Conservation (phyloP, 2,329 filamentous ascomycete species). For the Cadophora sp. region DNA sequence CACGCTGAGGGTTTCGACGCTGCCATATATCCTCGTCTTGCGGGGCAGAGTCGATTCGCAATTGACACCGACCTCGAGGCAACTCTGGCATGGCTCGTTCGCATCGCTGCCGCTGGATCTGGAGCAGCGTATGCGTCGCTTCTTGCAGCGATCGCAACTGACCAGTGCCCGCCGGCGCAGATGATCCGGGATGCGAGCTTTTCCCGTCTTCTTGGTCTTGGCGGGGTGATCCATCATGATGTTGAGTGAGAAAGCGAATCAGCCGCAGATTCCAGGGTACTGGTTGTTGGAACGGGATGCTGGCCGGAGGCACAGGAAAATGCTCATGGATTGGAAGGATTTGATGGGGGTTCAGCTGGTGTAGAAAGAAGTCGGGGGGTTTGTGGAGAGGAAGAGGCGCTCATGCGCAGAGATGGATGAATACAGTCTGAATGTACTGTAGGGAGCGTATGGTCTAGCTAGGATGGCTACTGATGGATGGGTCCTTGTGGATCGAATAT, state of each 20-base stretch:
- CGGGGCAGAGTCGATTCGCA: constrained; percentile 52
- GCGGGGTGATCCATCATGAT: constrained; percentile 21
- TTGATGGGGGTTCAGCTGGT: background rate
- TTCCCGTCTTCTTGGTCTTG: constrained; percentile 40
- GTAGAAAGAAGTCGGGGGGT: background rate
- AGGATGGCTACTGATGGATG: background rate
- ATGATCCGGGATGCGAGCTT: constrained; percentile 46
- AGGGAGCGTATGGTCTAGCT: background rate
- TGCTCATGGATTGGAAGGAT: constrained; percentile 4
- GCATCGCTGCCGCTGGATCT: constrained; percentile 38
- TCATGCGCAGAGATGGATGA: constrained; percentile 2
- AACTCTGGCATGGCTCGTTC: constrained; percentile 48
- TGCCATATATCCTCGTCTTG: constrained; percentile 53
- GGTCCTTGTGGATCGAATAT: background rate
- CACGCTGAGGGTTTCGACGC: constrained; percentile 52
- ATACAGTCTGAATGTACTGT: background rate
- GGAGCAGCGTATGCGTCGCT: constrained; percentile 46
- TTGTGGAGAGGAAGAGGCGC: background rate
- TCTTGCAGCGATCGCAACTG: constrained; percentile 48
- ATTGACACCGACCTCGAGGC: constrained; percentile 46
- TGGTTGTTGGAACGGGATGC: constrained; percentile 8
- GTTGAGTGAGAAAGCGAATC: background rate
- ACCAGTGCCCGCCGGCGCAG: constrained; percentile 46
- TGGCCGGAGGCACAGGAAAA: background rate
- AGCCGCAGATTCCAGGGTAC: constrained; percentile 16